These are phyloP conservation scores for Phanerochaete carnosa DNA, from an alignment of 768 basidiomycete species.

Conservation along the genomic window DNA sequence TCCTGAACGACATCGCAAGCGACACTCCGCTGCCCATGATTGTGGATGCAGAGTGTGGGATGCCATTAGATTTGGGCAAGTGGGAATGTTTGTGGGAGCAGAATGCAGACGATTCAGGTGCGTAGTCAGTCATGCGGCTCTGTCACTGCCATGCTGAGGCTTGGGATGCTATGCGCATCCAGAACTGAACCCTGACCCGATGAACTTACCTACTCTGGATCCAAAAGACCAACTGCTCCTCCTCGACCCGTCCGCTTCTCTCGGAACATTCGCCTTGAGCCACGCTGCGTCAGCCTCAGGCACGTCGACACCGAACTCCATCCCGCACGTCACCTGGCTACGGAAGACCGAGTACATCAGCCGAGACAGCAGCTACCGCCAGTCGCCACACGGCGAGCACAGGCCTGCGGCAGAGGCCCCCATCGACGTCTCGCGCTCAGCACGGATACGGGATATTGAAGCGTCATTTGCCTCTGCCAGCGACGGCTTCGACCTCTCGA, in stretches of 20 bases:
- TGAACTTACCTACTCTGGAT: slow-evolving; percentile 58
- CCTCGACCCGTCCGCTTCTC: slow-evolving; percentile 53
- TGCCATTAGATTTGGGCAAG: slow-evolving; percentile 87
- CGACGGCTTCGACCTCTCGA: slow-evolving; percentile 50
- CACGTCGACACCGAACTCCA: slow-evolving; percentile 37
- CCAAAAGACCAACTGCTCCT: slow-evolving; percentile 76
- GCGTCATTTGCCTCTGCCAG: slow-evolving; percentile 67
- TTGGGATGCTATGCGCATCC: not conserved
- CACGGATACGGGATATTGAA: slow-evolving; percentile 78
- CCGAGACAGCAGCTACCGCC: slow-evolving; percentile 50
- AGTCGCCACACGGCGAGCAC: slow-evolving; percentile 44
- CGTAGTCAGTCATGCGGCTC: slow-evolving; percentile 23
- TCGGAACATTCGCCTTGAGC: slow-evolving; percentile 38
- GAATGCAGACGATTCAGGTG: slow-evolving; percentile 66
- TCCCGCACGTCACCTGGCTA: slow-evolving; percentile 80
- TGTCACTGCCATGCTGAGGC: not conserved
- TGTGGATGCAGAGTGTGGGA: slow-evolving; percentile 93
- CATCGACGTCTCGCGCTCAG: slow-evolving; percentile 71
- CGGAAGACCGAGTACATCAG: slow-evolving; percentile 90
- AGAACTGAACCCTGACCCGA: slow-evolving; percentile 67
- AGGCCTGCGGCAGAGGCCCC: slow-evolving; percentile 42
- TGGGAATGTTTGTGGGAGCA: slow-evolving; percentile 87
- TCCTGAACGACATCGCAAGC: slow-evolving; percentile 74
- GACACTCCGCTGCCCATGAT: slow-evolving; percentile 91
- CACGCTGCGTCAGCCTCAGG: slow-evolving; percentile 34